Evolutionary conservation across 2,329 filamentous ascomycete species (phyloP).

Genomic region (Penicillium vulpinum): DNA sequence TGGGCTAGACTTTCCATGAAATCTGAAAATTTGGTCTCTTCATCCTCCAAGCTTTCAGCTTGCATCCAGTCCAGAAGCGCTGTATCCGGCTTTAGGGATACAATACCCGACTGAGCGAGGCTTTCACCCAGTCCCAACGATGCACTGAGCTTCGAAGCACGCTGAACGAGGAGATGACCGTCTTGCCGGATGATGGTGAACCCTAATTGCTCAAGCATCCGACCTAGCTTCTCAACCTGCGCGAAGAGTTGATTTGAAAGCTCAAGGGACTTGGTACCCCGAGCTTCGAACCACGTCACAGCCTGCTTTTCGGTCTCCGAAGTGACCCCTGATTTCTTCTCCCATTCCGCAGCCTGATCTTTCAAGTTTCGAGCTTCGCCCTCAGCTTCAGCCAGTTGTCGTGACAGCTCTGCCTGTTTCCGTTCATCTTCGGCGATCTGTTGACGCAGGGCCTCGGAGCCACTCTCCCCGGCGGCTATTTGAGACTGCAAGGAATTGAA

Average conservation of each 20-base stretch:
- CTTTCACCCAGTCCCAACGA: conserved; percentile 38
- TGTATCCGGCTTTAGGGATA: conserved; percentile 58
- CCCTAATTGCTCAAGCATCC: conserved; percentile 81
- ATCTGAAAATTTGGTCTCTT: conserved; percentile 70
- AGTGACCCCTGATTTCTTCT: conserved; percentile 55
- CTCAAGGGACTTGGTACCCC: conserved; percentile 74
- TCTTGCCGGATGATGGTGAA: conserved; percentile 77
- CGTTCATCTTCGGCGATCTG: conserved; percentile 73
- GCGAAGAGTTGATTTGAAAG: conserved; percentile 79
- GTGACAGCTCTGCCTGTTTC: conserved; percentile 65
- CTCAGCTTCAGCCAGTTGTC: conserved; percentile 72
- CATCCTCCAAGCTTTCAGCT: conserved; percentile 62
- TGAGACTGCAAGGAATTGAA: conserved; percentile 67
- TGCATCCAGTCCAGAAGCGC: conserved; percentile 82
- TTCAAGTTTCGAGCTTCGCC: conserved; percentile 75
- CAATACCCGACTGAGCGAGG: conserved; percentile 36
- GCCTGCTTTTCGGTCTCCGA: conserved; percentile 35
- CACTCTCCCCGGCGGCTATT: conserved; percentile 79
- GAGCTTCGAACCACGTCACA: conserved; percentile 63
- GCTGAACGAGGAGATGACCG: conserved; percentile 72
- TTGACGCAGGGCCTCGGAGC: conserved; percentile 74
- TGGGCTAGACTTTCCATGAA: conserved; percentile 72
- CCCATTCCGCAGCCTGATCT: conserved; percentile 69
- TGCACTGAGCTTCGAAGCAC: conserved; percentile 58
- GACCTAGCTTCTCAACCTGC: conserved; percentile 79